Evolutionary conservation across 768 basidiomycete species (phyloP).

Genomic region (Leccinum variicolor): DNA sequence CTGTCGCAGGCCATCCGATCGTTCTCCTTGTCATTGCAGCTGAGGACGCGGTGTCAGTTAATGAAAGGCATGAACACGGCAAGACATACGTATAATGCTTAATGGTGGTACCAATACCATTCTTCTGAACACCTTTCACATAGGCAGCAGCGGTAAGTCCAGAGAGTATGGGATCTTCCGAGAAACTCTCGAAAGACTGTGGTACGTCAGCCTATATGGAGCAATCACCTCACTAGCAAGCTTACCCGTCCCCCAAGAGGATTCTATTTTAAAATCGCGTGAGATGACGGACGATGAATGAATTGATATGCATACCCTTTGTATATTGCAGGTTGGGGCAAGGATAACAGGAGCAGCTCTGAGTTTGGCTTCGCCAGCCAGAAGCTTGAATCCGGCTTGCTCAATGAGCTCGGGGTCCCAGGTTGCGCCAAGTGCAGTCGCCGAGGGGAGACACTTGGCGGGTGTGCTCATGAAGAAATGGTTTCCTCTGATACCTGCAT

Average conservation of each 20-base stretch:
- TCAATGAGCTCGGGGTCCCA: conserved; percentile 67
- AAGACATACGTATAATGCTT: conserved; percentile 74
- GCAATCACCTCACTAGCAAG: neutral
- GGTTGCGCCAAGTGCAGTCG: conserved; percentile 74
- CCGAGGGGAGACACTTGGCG: conserved; percentile 72
- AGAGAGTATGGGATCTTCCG: conserved; percentile 74
- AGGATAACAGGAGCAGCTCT: conserved; percentile 66
- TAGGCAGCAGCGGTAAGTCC: conserved; percentile 70
- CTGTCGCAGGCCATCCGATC: conserved; percentile 63
- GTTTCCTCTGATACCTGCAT: conserved; percentile 55
- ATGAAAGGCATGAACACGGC: neutral
- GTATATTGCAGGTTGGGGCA: conserved; percentile 83
- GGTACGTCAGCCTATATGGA: conserved; percentile 7
- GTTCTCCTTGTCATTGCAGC: conserved; percentile 80
- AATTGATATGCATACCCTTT: conserved; percentile 47
- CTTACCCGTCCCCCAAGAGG: conserved; percentile 68
- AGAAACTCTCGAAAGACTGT: conserved; percentile 74
- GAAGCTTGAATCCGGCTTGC: conserved; percentile 56
- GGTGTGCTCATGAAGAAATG: conserved; percentile 82
- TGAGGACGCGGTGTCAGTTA: conserved; percentile 17
- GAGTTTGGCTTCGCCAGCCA: conserved; percentile 71
- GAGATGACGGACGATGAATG: neutral
- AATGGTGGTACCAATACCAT: conserved; percentile 74
- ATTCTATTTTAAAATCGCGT: conserved; percentile 36
- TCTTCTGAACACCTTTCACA: conserved; percentile 70